These are phyloP conservation scores for Aspergillus sp. DNA, from an alignment of 2,329 filamentous ascomycete genomes.

Conservation along the genomic window DNA sequence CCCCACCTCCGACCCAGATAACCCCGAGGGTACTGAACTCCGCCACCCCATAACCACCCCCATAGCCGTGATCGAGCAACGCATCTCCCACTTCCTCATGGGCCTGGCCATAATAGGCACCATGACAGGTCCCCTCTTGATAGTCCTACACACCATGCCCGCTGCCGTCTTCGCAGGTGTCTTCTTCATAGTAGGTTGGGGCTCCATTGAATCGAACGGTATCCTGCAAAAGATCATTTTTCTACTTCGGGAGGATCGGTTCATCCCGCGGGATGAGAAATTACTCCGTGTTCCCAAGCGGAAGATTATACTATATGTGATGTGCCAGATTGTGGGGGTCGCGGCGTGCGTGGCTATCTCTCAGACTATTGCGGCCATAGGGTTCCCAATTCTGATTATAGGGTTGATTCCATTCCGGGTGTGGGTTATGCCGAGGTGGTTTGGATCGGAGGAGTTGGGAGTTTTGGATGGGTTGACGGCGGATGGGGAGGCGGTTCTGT, in stretches of 20 bases:
- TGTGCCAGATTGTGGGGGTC: constrained; percentile 55
- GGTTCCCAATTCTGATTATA: constrained; percentile 1
- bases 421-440: no score
- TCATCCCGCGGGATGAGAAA: constrained; percentile 57
- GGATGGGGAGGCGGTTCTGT: no score
- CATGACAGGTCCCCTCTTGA: constrained; percentile 71
- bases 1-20: constrained; percentile 18
- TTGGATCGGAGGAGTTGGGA: no score
- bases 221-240: constrained; percentile 72
- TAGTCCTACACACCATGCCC: constrained; percentile 72
- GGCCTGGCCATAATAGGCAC: constrained; percentile 74
- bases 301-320: constrained; percentile 54
- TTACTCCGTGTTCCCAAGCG: constrained; percentile 47
- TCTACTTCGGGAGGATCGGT: constrained; percentile 59
- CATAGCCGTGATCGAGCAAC: constrained; percentile 61
- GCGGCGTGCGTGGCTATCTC: constrained; percentile 59
- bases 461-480: no score
- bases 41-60: constrained; percentile 52
- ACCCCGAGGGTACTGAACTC: constrained; percentile 54
- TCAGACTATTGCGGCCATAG: constrained; percentile 61
- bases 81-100: constrained; percentile 73
- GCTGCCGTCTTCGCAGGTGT: constrained; percentile 74
- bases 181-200: constrained; percentile 79
- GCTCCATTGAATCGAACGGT: constrained; percentile 71
- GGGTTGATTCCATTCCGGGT: no score